These are phyloP conservation scores for Casaregolazyma suthepensis DNA, from an alignment of 1,139 yeast genomes.

Conservation along the genomic window DNA sequence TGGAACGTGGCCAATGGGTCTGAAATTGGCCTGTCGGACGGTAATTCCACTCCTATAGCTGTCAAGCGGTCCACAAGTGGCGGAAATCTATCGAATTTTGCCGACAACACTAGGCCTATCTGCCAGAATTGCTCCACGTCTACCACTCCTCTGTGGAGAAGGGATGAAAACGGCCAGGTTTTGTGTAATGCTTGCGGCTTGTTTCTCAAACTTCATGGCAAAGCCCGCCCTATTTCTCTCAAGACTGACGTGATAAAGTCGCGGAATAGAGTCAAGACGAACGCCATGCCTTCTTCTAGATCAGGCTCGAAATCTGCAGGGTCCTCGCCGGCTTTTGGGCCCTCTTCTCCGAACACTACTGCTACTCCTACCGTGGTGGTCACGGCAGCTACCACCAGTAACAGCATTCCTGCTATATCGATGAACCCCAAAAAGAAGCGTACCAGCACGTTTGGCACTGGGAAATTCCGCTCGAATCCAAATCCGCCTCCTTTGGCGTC, in stretches of 20 bases:
- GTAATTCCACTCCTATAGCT: neutral
- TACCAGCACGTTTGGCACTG: slow-evolving; percentile 3
- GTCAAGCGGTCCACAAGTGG: neutral
- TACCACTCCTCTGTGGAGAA: slow-evolving; percentile 91
- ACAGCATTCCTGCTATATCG: neutral
- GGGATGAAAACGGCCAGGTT: slow-evolving; percentile 90
- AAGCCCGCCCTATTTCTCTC: slow-evolving; percentile 84
- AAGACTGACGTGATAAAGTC: slow-evolving; percentile 91
- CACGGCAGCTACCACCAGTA: neutral
- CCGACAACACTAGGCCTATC: slow-evolving; percentile 4
- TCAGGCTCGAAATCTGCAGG: slow-evolving; percentile 5
- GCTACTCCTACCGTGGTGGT: neutral
- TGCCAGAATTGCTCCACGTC: slow-evolving; percentile 90
- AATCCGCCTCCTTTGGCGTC: neutral
- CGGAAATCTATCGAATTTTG: neutral
- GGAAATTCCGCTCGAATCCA: slow-evolving; percentile 8
- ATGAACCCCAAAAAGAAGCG: slow-evolving; percentile 3
- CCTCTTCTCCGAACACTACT: slow-evolving; percentile 1
- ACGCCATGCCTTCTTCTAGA: slow-evolving; percentile 6
- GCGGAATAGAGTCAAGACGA: slow-evolving; percentile 56
- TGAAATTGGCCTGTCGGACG: neutral
- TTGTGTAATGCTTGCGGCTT: slow-evolving; percentile 94
- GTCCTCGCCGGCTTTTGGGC: slow-evolving; percentile 5
- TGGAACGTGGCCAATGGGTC: neutral
- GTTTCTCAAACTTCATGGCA: slow-evolving; percentile 82